Conservation (phyloP, 2,329 filamentous ascomycete genomes). For the Trichothecium sympodiale region DNA sequence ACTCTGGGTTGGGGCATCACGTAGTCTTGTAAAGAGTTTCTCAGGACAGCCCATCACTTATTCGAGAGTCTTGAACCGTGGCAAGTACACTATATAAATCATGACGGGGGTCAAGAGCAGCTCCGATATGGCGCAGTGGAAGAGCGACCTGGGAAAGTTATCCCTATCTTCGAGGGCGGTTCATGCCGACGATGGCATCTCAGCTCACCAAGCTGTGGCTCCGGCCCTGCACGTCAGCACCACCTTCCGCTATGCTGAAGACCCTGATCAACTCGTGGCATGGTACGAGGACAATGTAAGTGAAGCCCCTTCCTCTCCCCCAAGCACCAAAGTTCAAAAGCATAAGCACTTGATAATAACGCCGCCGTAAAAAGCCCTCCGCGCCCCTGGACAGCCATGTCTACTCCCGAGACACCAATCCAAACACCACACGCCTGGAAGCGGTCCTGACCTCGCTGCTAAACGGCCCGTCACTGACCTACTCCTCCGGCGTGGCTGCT, state of each 20-base stretch:
- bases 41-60: no score
- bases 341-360: slow-evolving; percentile 4
- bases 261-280: slow-evolving; percentile 52
- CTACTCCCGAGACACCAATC: slow-evolving; percentile 72
- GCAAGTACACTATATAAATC: no score
- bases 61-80: no score
- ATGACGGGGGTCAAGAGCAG: no score
- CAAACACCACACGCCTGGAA: slow-evolving; percentile 79
- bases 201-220: slow-evolving; percentile 66
- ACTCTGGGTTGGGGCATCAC: no score
- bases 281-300: slow-evolving; percentile 46
- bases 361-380: slow-evolving; percentile 26
- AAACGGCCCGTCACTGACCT: slow-evolving; percentile 59
- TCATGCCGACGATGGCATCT: slow-evolving; percentile 72
- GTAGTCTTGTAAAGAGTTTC: no score
- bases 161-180: slow-evolving; percentile 61
- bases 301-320: slow-evolving; percentile 3
- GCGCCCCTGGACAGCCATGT: slow-evolving; percentile 54
- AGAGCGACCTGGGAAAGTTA: slow-evolving; percentile 6
- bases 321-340: no score
- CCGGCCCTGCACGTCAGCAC: slow-evolving; percentile 86
- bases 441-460: slow-evolving; percentile 66
- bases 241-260: slow-evolving; percentile 69
- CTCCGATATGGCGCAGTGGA: no score
- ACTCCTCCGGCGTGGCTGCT: slow-evolving; percentile 74